These are phyloP conservation scores for Cyclocybe cylindracea DNA, from an alignment of 768 basidiomycete species.

Conservation along the genomic window DNA sequence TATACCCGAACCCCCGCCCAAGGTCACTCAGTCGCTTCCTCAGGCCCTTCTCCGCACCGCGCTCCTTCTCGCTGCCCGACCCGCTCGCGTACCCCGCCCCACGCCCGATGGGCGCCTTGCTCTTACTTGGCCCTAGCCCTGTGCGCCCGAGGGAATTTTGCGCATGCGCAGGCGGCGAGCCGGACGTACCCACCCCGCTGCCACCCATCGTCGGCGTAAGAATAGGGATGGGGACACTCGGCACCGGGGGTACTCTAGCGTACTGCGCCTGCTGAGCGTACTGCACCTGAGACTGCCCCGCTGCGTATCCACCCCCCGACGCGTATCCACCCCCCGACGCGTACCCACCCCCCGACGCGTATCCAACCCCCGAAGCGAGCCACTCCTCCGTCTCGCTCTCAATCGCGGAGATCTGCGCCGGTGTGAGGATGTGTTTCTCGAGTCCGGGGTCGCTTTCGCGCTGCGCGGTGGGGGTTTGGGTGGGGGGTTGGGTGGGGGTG, in stretches of 20 bases:
- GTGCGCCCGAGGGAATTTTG: no score
- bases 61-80: not conserved
- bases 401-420: constrained; percentile 19
- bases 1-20: not conserved
- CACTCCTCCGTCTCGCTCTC: constrained; percentile 17
- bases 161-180: no score
- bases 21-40: constrained; percentile 8
- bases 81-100: not conserved
- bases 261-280: no score
- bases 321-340: no score
- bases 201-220: not conserved
- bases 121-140: no score
- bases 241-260: no score
- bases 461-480: not conserved
- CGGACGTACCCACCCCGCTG: not conserved
- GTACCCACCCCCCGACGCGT: no score
- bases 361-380: not conserved
- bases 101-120: no score
- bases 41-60: constrained; percentile 1
- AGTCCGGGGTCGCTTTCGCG: not conserved
- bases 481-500: no score
- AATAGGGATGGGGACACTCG: not conserved
- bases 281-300: no score
- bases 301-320: no score
- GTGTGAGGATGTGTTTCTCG: constrained; percentile 16